Evolutionary conservation across 2,329 filamentous ascomycete species (phyloP).

Genomic region (Aulographum hederae): DNA sequence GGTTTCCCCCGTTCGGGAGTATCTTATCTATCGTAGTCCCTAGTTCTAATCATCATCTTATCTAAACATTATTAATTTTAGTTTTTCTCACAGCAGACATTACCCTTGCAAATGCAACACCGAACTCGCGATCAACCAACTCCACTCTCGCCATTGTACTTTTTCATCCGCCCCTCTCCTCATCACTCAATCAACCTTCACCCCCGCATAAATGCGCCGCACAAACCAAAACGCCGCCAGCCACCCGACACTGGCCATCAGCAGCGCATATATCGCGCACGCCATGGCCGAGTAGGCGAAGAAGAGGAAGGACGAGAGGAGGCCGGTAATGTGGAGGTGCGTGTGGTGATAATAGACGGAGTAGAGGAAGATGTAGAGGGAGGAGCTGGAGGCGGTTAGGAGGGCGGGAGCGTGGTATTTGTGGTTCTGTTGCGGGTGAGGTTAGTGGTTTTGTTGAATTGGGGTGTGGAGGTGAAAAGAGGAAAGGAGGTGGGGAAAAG

Average conservation of each 20-base stretch:
- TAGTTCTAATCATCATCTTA: no score
- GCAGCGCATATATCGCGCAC: conserved; percentile 61
- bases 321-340: conserved; percentile 64
- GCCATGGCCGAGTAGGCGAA: conserved; percentile 73
- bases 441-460: conserved; percentile 7
- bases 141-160: no score
- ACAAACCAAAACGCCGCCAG: conserved; percentile 72
- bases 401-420: conserved; percentile 91
- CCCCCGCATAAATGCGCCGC: conserved; percentile 54
- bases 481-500: background rate
- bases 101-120: no score
- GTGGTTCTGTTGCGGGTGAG: conserved; percentile 44
- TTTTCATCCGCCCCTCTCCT: no score
- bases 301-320: conserved; percentile 64
- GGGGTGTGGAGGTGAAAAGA: no score
- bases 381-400: conserved; percentile 55
- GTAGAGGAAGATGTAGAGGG: conserved; percentile 68
- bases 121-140: no score
- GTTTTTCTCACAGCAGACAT: no score
- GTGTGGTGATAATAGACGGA: conserved; percentile 70
- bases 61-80: no score
- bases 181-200: conserved; percentile 3
- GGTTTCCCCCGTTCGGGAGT: no score
- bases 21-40: no score
- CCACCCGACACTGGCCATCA: conserved; percentile 73